Evolutionary conservation across 768 basidiomycete genomes (phyloP), one percentile per base, ranked within the genome.

Genomic region (Phlebiopsis flavidoalba): DNA sequence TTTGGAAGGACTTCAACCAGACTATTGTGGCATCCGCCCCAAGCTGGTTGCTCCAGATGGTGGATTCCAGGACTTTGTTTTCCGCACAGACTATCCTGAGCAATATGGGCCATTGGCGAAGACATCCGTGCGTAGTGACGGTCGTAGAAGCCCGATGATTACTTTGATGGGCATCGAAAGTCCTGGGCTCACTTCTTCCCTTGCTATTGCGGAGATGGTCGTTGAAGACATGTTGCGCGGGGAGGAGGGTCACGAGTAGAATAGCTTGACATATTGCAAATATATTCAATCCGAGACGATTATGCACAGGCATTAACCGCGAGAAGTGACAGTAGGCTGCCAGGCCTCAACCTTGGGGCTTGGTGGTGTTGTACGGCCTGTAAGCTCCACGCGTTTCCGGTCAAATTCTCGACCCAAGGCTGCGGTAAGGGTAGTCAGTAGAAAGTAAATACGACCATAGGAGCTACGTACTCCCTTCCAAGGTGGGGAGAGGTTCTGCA

Each of bases 321-420:
- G 37, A 31, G 80, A 60, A 24, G 75, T 67, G 36, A 85, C 79
- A 71, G 86, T 89, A 21, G 94, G 91, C 63, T 91, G 80, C 95
- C 95, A 98, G 5, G 86, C 82, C 33, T 80, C 78, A 64, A 93
- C 79, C 77, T 97, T 97, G 17, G 93, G n/a, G 89, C 51, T 79
- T 82, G 35, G 79, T 87, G 1, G 96, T 98, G 69, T 92, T 92
- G 75, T 98, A 98, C 0, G 91, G 74, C 66, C 84, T 88, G 79
- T 87, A 98, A 11, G 93, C 92, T 53, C 93, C 96, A 49, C 93
- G 80, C 7, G 95, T 97, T n/a, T 12, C 95, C 96, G 5, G 95
- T 98, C 71, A 98, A 69, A 73, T 91, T 96, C 78, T 97, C 95
- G 0, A 82, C 69, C 81, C 87, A 93, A 0, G 87, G 86, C 95